These are phyloP conservation scores for Xanthoconium separans DNA, from an alignment of 1,284 basidiomycete genomes.

Conservation along the genomic window DNA sequence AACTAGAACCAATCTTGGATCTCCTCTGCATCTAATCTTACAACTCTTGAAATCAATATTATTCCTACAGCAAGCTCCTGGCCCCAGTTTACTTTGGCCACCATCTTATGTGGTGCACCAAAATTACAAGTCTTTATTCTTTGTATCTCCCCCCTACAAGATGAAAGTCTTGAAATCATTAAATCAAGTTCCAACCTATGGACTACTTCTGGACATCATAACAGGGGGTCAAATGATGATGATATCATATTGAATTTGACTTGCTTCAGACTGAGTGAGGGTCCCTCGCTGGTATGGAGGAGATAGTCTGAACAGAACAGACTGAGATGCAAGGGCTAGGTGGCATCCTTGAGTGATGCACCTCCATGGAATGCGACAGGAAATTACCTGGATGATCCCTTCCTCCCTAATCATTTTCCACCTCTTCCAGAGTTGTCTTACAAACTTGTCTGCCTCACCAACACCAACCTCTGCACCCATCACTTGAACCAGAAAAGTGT, in stretches of 20 bases:
- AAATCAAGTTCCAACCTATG: background rate
- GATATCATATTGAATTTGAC: conserved; percentile 99
- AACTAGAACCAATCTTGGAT: conserved; percentile 2
- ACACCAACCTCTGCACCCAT: conserved; percentile 80
- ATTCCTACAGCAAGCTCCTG: background rate
- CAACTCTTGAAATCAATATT: background rate
- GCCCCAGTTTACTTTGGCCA: background rate
- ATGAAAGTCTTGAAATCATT: background rate
- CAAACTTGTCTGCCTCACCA: conserved; percentile 85
- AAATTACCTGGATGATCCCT: conserved; percentile 45
- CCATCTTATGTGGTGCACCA: background rate
- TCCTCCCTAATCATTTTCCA: conserved; percentile 78
- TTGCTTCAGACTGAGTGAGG: conserved; percentile 73
- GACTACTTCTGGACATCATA: too few species aligned
- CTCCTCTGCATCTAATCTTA: background rate
- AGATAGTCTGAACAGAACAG: conserved; percentile 97
- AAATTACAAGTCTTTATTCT: background rate
- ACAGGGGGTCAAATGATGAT: conserved; percentile 85
- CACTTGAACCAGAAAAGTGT: conserved; percentile 75
- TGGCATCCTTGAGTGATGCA: conserved; percentile 1
- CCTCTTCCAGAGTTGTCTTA: conserved; percentile 80
- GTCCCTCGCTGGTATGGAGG: conserved; percentile 55
- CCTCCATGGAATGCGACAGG: background rate
- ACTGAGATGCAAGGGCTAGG: conserved; percentile 80
- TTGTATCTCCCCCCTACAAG: too few species aligned